Conservation (phyloP, 139 green algal species). For the Picochlorum sp. region DNA sequence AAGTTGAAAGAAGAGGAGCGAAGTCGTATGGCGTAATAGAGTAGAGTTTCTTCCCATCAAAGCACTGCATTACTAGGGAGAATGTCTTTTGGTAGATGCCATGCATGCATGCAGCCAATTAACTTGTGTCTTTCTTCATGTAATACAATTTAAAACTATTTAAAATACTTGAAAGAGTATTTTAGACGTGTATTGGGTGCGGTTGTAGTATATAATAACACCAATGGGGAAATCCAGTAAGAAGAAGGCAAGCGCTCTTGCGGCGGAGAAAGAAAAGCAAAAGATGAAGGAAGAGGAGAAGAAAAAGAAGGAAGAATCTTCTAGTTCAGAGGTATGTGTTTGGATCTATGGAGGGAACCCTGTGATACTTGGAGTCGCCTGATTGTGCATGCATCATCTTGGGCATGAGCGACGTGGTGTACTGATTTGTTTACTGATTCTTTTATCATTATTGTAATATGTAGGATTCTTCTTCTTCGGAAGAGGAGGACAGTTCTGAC, state of each 20-base stretch:
- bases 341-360: too few species aligned
- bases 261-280: slow-evolving; percentile 1
- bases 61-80: too few species aligned
- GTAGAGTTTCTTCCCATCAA: too few species aligned
- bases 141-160: not conserved
- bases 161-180: not conserved
- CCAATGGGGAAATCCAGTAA: slow-evolving; percentile 1
- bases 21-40: not conserved
- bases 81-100: too few species aligned
- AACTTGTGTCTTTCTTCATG: not conserved
- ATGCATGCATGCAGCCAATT: not conserved
- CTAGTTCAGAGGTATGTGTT: slow-evolving; percentile 5
- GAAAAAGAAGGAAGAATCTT: not conserved
- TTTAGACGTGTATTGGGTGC: not conserved
- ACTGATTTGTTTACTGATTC: not conserved
- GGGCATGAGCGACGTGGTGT: too few species aligned
- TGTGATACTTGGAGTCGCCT: too few species aligned
- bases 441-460: not conserved
- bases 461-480: not conserved
- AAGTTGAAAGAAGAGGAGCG: not conserved
- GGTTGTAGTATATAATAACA: not conserved
- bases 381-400: too few species aligned
- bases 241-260: not conserved
- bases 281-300: slow-evolving; percentile 1
- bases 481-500: not conserved